These are phyloP conservation scores for Blepharisma undulans DNA, from an alignment of 169 alveolate genomes.

Conservation along the genomic window DNA sequence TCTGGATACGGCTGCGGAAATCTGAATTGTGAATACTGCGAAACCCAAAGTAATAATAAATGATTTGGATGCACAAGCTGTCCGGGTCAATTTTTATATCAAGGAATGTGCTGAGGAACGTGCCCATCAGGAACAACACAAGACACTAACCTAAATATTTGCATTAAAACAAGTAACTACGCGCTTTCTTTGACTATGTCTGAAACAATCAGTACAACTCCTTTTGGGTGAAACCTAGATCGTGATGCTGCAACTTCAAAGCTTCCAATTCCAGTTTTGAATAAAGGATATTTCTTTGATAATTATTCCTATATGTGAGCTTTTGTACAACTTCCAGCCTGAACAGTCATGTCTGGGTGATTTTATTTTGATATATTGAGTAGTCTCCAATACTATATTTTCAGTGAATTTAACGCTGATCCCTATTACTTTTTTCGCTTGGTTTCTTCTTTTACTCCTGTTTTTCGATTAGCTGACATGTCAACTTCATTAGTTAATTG, in stretches of 20 bases:
- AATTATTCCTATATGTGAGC: not conserved
- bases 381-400: not conserved
- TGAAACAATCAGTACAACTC: not conserved
- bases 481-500: not conserved
- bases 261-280: not conserved
- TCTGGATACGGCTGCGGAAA: not conserved
- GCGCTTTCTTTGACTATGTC: not conserved
- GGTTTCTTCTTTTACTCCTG: not conserved
- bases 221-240: not conserved
- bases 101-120: not conserved
- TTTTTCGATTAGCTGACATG: not conserved
- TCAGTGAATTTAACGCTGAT: not conserved
- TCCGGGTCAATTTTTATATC: not conserved
- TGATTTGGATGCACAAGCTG: not conserved
- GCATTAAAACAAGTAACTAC: not conserved
- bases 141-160: not conserved
- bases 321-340: not conserved
- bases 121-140: not conserved
- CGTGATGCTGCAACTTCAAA: not conserved
- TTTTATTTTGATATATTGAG: not conserved
- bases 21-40: not conserved
- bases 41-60: not conserved
- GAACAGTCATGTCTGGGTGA: not conserved
- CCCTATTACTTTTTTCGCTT: not conserved
- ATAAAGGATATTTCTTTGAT: not conserved